These are phyloP conservation scores for Pyrenochaeta sp. DNA, from an alignment of 2,329 filamentous ascomycete species.

Conservation along the genomic window DNA sequence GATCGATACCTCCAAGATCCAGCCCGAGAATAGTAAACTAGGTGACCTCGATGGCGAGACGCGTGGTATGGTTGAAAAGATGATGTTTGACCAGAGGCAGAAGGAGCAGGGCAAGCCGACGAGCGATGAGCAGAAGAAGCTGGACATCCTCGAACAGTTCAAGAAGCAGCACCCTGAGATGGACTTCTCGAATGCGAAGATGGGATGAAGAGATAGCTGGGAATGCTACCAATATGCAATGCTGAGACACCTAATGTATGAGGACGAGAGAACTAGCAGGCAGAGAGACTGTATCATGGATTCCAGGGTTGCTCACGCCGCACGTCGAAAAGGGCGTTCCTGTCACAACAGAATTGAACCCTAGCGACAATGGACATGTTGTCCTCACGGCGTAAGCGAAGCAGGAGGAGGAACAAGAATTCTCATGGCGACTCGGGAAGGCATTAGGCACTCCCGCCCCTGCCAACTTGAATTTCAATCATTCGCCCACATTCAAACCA, in stretches of 20 bases:
- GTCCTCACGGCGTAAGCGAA: neutral
- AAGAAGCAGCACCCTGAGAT: conserved; percentile 80
- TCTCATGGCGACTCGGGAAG: no score
- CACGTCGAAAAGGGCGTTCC: neutral
- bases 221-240: neutral
- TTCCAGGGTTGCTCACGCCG: neutral
- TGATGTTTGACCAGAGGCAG: conserved; percentile 99
- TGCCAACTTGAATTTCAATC: no score
- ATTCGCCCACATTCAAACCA: no score
- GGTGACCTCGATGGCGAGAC: conserved; percentile 95
- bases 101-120: conserved; percentile 91
- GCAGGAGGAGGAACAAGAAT: neutral
- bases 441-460: no score
- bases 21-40: conserved; percentile 89
- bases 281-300: neutral
- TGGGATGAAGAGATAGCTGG: conserved; percentile 48
- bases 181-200: conserved; percentile 73
- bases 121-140: conserved; percentile 95
- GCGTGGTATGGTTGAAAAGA: conserved; percentile 98
- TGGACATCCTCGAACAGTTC: conserved; percentile 89
- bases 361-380: no score
- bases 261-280: neutral
- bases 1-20: conserved; percentile 95
- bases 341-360: neutral
- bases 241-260: neutral